Conservation (phyloP, 1,284 basidiomycete species). For the Cryptococcus floricola region DNA sequence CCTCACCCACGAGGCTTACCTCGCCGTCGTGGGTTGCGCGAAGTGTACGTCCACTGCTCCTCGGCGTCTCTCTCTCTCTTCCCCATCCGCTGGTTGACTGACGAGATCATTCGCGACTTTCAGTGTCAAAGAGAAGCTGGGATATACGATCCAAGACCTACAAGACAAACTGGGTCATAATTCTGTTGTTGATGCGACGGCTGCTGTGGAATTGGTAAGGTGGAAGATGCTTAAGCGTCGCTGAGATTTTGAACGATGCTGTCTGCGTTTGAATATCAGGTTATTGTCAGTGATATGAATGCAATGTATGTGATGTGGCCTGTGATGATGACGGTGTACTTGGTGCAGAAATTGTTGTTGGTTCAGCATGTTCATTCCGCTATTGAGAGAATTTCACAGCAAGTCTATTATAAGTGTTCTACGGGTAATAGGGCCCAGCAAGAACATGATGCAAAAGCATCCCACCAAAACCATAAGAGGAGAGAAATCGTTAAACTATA, state of each 20-base stretch:
- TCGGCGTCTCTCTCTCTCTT: conserved; percentile 1
- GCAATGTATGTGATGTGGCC: too few relatives aligned
- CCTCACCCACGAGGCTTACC: conserved; percentile 74
- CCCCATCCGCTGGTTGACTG: not conserved
- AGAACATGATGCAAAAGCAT: not conserved
- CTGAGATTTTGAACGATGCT: too few relatives aligned
- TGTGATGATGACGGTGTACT: too few relatives aligned
- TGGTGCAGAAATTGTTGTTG: too few relatives aligned
- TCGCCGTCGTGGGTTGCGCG: conserved; percentile 69
- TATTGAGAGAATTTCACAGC: too few relatives aligned
- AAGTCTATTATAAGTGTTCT: not conserved
- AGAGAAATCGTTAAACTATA: not conserved
- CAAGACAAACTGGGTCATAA: conserved; percentile 64
- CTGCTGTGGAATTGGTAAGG: conserved; percentile 64
- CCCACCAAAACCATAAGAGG: not conserved
- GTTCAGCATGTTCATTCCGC: too few relatives aligned
- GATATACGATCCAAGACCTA: conserved; percentile 69
- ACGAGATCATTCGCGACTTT: not conserved
- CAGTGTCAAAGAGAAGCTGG: conserved; percentile 72
- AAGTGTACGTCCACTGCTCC: conserved; percentile 59
- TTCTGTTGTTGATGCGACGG: conserved; percentile 72
- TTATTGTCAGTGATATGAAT: too few relatives aligned
- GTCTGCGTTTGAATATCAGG: too few relatives aligned
- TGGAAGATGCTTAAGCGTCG: conserved; percentile 36
- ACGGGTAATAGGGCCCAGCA: not conserved